Percentiles rank a stretch among this genome's conserved stretches.
These are phyloP conservation scores for Scutellaria galericulata DNA, from an alignment of 257 asterid species.

Conservation along the genomic window DNA sequence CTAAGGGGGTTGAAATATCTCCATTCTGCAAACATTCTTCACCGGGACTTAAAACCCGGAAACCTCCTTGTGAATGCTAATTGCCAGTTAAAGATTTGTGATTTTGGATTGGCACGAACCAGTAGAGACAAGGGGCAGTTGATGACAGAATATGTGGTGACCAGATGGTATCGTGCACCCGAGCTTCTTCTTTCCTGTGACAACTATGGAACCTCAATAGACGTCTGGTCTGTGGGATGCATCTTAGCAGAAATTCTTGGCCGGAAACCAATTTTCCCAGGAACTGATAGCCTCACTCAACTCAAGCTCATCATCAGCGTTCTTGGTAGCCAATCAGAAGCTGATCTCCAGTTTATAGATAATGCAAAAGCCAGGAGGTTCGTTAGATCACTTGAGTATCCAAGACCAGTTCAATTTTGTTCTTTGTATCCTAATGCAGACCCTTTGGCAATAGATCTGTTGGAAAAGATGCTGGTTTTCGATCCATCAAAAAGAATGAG, in stretches of 20 bases:
- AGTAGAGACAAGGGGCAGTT: constrained; percentile 43
- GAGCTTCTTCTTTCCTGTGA: constrained; percentile 55
- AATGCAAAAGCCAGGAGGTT: constrained; percentile 41
- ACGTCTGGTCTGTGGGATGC: constrained; percentile 54
- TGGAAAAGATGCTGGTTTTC: constrained; percentile 50
- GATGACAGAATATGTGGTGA: constrained; percentile 54
- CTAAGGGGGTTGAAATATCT: constrained; percentile 49
- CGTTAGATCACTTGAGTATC: constrained; percentile 29
- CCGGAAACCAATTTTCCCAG: constrained; percentile 49
- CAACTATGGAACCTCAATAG: constrained; percentile 49
- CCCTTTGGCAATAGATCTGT: constrained; percentile 48
- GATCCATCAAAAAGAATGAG: constrained; percentile 52
- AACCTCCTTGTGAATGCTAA: constrained; percentile 47
- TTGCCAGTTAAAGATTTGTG: constrained; percentile 50
- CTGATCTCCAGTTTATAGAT: constrained; percentile 45
- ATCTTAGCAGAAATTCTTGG: constrained; percentile 54
- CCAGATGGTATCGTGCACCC: constrained; percentile 55
- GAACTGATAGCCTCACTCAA: constrained; percentile 47
- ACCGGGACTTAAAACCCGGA: constrained; percentile 53
- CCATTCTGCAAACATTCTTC: constrained; percentile 53
- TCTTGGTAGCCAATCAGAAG: constrained; percentile 49
- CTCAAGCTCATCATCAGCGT: constrained; percentile 48
- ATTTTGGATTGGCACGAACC: constrained; percentile 52
- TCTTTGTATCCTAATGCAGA: constrained; percentile 43
- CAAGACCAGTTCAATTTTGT: constrained; percentile 35